These are phyloP conservation scores for Teunomyces stri DNA, from an alignment of 805 yeast genomes.

Conservation along the genomic window DNA sequence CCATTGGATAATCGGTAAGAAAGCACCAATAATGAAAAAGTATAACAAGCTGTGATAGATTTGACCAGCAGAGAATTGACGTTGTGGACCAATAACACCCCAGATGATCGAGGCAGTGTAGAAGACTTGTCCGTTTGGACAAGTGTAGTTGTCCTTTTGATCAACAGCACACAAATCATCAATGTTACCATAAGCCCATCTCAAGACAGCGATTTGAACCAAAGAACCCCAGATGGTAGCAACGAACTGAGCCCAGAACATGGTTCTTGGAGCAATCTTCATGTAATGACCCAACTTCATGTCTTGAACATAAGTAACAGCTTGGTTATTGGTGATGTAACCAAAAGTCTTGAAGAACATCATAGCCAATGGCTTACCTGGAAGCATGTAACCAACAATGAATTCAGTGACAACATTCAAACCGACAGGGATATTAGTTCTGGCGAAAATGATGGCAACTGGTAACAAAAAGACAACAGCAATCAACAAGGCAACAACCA, in stretches of 20 bases:
- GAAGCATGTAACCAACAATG: conserved; percentile 43
- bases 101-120: conserved; percentile 44
- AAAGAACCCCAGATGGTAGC: conserved; percentile 45
- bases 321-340: conserved; percentile 48
- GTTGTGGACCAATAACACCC: conserved; percentile 40
- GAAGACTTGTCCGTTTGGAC: conserved; percentile 42
- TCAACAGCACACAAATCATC: conserved; percentile 29
- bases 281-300: conserved; percentile 45
- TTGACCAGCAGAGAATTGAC: conserved; percentile 15
- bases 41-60: conserved; percentile 31
- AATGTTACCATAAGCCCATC: conserved; percentile 41
- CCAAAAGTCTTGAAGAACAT: conserved; percentile 49
- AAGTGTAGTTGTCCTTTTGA: conserved; percentile 32
- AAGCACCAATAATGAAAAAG: conserved; percentile 40
- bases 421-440: conserved; percentile 38
- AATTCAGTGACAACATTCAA: conserved; percentile 44
- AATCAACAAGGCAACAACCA: conserved; percentile 37
- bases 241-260: conserved; percentile 42
- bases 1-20: conserved; percentile 38
- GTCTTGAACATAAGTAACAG: conserved; percentile 48
- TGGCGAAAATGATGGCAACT: conserved; percentile 35
- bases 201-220: conserved; percentile 39
- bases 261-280: conserved; percentile 39
- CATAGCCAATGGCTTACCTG: conserved; percentile 49
- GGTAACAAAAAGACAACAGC: conserved; percentile 40